Base-by-base conservation (phyloP, 306 rosid species). In the Hippophae tibetana region DNA sequence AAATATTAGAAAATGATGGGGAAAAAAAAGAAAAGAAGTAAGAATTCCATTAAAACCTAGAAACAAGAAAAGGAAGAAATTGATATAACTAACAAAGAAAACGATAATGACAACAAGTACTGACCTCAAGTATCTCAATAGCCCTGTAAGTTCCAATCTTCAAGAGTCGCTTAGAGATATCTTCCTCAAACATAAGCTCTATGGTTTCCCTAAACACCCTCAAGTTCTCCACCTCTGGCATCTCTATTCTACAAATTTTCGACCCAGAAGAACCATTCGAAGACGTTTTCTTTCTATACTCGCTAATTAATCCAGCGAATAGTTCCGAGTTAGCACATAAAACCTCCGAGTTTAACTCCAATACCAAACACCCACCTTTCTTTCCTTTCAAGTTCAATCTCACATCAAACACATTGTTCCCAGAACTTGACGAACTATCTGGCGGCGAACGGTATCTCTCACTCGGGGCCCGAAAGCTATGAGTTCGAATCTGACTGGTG, bases 131-230 rank as follows among this genome's bases (percentile, higher is more conserved):
- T 66, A 90, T 71, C 42, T 90, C 90, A 64, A 90, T 86, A 67
- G 76, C 84, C 66, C 95, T 77, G 69, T 55, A 84, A 42, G 79
- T 95, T 49, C 97, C 97, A 54, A 84, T 72, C 58, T 71, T 81
- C 11, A 66, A 38, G 42, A 90, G 95, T 1, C 74, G 71, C 42
- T 73, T 84, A 38, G 87, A 69, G 57, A 86, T 57, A 25, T 77
- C 81, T 27, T 84, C 86, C 52, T 90, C 97, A 50, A 90, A 89
- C 97, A 89, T 89, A 27, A 89, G 86, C 59, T 89, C 95, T 63
- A 89, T 75, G 26, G 88, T 82, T 12, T 86, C 87, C 73, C 78
- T 76, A 13, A 82, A 89, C 40, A 86, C 73, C 0, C 80, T 76
- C 79, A 89, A 77, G 60, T 89, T 89, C 42, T 86, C 90, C 43